phyloP scores from a whole-genome alignment of 139 green algal species.

The Chlorella sp. region DNA sequence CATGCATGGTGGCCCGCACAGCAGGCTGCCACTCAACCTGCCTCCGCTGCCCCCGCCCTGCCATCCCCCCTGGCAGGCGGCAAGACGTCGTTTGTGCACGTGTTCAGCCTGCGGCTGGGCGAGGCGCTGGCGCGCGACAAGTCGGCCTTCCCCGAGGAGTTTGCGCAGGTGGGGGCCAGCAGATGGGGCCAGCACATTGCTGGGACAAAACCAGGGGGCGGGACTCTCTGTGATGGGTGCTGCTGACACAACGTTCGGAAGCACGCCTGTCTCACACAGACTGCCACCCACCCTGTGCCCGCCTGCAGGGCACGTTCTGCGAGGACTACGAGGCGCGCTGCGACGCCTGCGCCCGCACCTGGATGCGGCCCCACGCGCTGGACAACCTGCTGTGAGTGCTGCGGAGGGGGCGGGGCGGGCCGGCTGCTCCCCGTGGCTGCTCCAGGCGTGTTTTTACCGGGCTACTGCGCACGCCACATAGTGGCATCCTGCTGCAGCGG shows the following conservation, averaged over 20 bases:
- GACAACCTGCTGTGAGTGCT: constrained; percentile 83
- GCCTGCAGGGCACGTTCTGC: constrained; percentile 57
- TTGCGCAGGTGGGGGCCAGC: constrained; percentile 22
- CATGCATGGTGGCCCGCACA: too few relatives aligned
- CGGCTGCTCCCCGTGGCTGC: not conserved
- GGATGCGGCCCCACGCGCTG: constrained; percentile 83
- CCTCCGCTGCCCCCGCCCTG: not conserved
- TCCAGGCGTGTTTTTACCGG: too few relatives aligned
- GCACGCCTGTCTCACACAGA: too few relatives aligned
- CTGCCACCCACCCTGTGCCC: too few relatives aligned
- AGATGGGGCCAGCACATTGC: too few relatives aligned
- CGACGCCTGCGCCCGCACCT: constrained; percentile 81
- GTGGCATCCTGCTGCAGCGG: too few relatives aligned
- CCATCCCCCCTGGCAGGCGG: constrained; percentile 62
- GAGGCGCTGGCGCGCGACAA: constrained; percentile 63
- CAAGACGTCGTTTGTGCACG: constrained; percentile 82
- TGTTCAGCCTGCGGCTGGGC: constrained; percentile 65
- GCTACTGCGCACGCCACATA: too few relatives aligned
- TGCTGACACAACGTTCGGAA: too few relatives aligned
- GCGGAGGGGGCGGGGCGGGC: not conserved
- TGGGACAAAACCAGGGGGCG: too few relatives aligned
- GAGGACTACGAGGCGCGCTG: constrained; percentile 82
- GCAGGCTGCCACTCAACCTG: constrained; percentile 55
- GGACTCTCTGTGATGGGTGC: too few relatives aligned
- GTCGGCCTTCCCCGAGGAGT: constrained; percentile 67